phyloP scores from a whole-genome alignment of 768 basidiomycete species.

The Gymnopilus junonius region DNA sequence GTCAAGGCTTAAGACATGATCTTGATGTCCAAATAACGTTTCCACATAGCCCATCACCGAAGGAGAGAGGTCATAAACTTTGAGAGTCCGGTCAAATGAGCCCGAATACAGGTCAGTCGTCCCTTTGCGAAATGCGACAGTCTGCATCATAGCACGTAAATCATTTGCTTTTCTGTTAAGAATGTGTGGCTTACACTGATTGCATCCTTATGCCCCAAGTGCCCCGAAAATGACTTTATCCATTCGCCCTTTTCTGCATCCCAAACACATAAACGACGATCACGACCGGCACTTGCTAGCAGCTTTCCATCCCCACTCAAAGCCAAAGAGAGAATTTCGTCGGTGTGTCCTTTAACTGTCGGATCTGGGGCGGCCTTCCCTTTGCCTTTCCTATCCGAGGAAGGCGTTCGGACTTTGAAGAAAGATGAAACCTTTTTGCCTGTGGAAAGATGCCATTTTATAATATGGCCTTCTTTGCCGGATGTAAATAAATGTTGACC shows the following conservation, averaged over 20 bases:
- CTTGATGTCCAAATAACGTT: constrained; percentile 97
- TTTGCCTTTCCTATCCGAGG: constrained; percentile 56
- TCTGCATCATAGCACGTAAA: constrained; percentile 38
- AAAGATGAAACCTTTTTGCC: constrained; percentile 64
- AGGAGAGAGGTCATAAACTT: constrained; percentile 76
- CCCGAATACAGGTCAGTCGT: constrained; percentile 76
- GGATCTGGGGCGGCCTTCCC: constrained; percentile 46
- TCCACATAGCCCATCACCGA: constrained; percentile 92
- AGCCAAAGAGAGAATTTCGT: constrained; percentile 84
- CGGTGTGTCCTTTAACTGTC: constrained; percentile 76
- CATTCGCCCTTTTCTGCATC: constrained; percentile 75
- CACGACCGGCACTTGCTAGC: constrained; percentile 87
- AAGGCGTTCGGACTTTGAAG: constrained; percentile 53
- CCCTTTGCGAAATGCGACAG: constrained; percentile 76
- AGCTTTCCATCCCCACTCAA: constrained; percentile 84
- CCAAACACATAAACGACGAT: constrained; percentile 86
- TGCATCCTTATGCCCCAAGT: constrained; percentile 60
- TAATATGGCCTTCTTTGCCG: constrained; percentile 89
- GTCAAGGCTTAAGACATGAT: constrained; percentile 77
- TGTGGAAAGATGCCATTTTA: constrained; percentile 78
- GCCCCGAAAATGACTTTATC: constrained; percentile 82
- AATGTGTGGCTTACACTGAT: constrained; percentile 35
- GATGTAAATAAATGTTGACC: constrained; percentile 81
- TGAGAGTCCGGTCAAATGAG: constrained; percentile 87
- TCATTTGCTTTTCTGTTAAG: background rate